Evolutionary conservation across 83 land plant genomes (phyloP), one percentile per base, ranked within the genome.

Genomic region (Picea abies): DNA sequence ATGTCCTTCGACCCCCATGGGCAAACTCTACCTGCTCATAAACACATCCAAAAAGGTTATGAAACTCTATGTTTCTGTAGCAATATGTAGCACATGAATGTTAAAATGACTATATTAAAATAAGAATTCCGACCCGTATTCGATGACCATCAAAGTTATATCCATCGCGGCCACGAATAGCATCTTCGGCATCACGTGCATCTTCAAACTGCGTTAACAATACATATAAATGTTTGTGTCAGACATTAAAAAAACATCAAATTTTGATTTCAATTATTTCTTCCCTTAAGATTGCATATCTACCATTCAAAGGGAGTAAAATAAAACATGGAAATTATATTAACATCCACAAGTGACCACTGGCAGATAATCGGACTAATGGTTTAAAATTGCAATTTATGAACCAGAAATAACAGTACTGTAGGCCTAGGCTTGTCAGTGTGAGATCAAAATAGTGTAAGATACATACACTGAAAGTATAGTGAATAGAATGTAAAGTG

Each of bases 101-200:
- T 73, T 20, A n/a, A n/a, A 52, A 15, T 22, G 22, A 25, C 3
- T n/a, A 44, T 47, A 44, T 14, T 41, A n/a, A 22, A 72, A 73
- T 20, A 0, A 44, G 52, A 73, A 73, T 37, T 73, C 90, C 20
- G 64, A 96, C 99, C 89, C 99, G 84, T 63, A 96, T 77, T 11
- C 93, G 87, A 60, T 90, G 89, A 14, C 98, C 99, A 90, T 92
- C 96, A 89, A 97, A 97, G 67, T 92, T 93, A 81, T 97, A 97
- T 49, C 99, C 99, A 91, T 97, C 99, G 75, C 99, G 98, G 60
- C 98, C 99, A 56, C 92, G 86, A 23, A 97, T 94, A 26, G 99
- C 99, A 94, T 97, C 99, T 63, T 97, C 98, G 70, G 99, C 99
- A 90, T 97, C 99, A 78, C 92, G 88, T 23, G 93, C 85, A 76